Percentiles rank a stretch among this genome's conserved stretches.
Conservation (phyloP, 2,329 filamentous ascomycete genomes). For the Pyrenophora graminea region DNA sequence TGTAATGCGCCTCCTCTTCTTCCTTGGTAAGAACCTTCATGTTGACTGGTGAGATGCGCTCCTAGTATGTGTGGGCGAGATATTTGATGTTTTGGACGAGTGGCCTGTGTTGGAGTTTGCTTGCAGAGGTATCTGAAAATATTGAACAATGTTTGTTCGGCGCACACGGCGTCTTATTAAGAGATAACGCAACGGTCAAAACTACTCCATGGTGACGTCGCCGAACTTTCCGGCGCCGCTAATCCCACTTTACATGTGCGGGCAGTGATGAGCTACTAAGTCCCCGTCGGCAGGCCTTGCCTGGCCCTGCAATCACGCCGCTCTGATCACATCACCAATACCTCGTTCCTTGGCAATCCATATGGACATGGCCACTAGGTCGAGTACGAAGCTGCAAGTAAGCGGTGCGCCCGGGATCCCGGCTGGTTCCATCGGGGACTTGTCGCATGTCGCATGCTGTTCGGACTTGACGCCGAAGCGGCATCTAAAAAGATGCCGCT, state of each 20-base stretch:
- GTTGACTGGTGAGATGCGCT: slow-evolving; percentile 10
- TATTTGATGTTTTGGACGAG: background rate
- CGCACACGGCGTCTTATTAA: slow-evolving; percentile 31
- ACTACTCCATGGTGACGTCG: slow-evolving; percentile 45
- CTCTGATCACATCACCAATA: slow-evolving; percentile 22
- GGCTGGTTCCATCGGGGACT: slow-evolving; percentile 17
- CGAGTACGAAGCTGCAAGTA: slow-evolving; percentile 11
- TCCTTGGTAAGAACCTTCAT: slow-evolving; percentile 98
- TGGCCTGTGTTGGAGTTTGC: background rate
- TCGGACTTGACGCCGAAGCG: slow-evolving; percentile 29
- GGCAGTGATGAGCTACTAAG: slow-evolving; percentile 32
- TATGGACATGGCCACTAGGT: slow-evolving; percentile 17
- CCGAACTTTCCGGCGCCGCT: slow-evolving; percentile 37
- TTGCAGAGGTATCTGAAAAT: slow-evolving; percentile 1
- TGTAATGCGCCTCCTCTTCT: slow-evolving; percentile 87
- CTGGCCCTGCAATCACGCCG: background rate
- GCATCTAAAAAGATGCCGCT: slow-evolving; percentile 32
- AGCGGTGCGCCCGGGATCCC: slow-evolving; percentile 18
- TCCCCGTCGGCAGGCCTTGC: slow-evolving; percentile 31
- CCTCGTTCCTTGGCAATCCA: slow-evolving; percentile 7
- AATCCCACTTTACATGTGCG: slow-evolving; percentile 13
- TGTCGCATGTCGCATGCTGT: slow-evolving; percentile 22
- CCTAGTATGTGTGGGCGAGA: background rate
- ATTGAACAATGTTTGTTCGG: slow-evolving; percentile 3
- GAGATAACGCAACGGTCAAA: slow-evolving; percentile 31